Conservation (phyloP, 495 filamentous ascomycete species). For the Aspergillus biplanus region DNA sequence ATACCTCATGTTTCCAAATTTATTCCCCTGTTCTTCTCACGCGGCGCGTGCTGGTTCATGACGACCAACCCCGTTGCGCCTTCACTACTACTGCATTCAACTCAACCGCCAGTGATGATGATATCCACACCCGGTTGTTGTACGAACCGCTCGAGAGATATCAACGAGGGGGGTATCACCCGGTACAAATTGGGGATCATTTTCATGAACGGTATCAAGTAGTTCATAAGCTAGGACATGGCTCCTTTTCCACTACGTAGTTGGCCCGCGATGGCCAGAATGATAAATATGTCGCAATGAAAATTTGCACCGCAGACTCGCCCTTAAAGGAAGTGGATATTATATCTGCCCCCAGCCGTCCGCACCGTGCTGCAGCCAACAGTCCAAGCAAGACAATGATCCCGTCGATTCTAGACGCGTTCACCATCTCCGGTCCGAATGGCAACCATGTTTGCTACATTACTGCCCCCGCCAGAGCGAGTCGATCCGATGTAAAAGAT, state of each 20-base stretch:
- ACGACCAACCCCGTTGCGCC: slow-evolving; percentile 20
- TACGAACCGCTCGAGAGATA: slow-evolving; percentile 35
- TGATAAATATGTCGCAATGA: slow-evolving; percentile 37
- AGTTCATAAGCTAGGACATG: slow-evolving; percentile 41
- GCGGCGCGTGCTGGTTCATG: neutral
- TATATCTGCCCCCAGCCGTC: slow-evolving; percentile 23
- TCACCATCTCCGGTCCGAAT: slow-evolving; percentile 45
- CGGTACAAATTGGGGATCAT: slow-evolving; percentile 37
- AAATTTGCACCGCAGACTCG: slow-evolving; percentile 36
- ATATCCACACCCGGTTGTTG: slow-evolving; percentile 13
- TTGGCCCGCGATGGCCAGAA: slow-evolving; percentile 32
- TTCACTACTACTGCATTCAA: slow-evolving; percentile 26
- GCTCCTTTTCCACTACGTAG: slow-evolving; percentile 39
- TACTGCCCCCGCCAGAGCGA: slow-evolving; percentile 33
- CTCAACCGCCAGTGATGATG: slow-evolving; percentile 20
- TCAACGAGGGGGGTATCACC: slow-evolving; percentile 38
- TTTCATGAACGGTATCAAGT: slow-evolving; percentile 40
- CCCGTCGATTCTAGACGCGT: slow-evolving; percentile 39
- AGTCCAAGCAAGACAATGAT: slow-evolving; percentile 30
- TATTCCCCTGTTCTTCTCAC: neutral
- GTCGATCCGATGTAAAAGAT: slow-evolving; percentile 35
- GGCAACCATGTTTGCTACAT: slow-evolving; percentile 46
- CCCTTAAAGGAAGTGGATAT: slow-evolving; percentile 31
- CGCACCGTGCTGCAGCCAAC: slow-evolving; percentile 11
- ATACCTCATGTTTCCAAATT: neutral